A percentile compares a stretch with the other conserved stretches of the same genome.
Evolutionary conservation across 768 basidiomycete genomes (phyloP).

Genomic region (Amanita subjunquillea): DNA sequence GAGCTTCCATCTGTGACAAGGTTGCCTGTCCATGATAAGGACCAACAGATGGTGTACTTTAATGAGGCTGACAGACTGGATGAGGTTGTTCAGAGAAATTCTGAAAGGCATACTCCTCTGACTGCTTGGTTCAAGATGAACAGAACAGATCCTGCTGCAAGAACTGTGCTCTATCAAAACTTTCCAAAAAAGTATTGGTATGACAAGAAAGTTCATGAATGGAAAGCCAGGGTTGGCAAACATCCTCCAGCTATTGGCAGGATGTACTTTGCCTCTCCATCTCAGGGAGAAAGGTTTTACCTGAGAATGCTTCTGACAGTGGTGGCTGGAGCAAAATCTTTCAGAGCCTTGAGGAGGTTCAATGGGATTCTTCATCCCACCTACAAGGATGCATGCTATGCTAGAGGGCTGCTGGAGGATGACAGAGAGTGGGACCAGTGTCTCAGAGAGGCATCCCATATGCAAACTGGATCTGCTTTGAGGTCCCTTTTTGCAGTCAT

Average conservation of each 20-base stretch:
- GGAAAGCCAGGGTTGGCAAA: neutral
- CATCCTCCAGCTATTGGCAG: no score
- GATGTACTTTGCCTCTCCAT: no score
- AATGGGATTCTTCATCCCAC: no score
- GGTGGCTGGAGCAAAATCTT: no score
- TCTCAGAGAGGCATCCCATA: slow-evolving; percentile 22
- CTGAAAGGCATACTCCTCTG: slow-evolving; percentile 17
- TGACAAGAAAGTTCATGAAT: neutral
- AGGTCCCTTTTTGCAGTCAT: slow-evolving; percentile 24
- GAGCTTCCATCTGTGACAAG: slow-evolving; percentile 27
- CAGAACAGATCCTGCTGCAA: neutral
- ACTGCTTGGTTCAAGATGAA: slow-evolving; percentile 8
- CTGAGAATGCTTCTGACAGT: no score
- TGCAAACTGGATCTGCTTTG: slow-evolving; percentile 22
- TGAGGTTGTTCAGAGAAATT: slow-evolving; percentile 11
- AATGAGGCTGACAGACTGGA: slow-evolving; percentile 18
- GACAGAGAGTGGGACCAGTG: no score
- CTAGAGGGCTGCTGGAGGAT: no score
- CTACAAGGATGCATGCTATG: no score
- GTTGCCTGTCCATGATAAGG: no score
- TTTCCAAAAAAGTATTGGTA: neutral
- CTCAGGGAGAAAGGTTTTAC: no score
- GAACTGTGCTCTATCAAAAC: neutral
- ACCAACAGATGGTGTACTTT: slow-evolving; percentile 27
- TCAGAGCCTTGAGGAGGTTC: no score